Percentiles rank a stretch among this genome's conserved stretches.
Conservation (phyloP, 192 early-diverging fungal species). For the Backusella luteola region DNA sequence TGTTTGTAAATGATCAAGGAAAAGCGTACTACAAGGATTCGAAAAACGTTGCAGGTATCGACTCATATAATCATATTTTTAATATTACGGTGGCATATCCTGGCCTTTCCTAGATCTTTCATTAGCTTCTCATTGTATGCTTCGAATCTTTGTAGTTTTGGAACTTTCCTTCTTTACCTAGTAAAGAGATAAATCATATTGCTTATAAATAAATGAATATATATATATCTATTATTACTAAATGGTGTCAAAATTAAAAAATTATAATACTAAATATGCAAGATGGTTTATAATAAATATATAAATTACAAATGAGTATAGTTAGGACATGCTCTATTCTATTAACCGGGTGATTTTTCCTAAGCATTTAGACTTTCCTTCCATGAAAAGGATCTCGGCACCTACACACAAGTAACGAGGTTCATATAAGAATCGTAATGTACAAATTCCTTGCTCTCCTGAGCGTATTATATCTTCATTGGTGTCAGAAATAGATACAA, state of each 20-base stretch:
- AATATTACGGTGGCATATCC: background rate
- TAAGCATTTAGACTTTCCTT: constrained; percentile 66
- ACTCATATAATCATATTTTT: background rate
- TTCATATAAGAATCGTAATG: constrained; percentile 58
- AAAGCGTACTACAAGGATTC: background rate
- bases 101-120: background rate
- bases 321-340: background rate
- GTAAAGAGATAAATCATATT: background rate
- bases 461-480: constrained; percentile 14
- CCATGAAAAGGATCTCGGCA: constrained; percentile 58
- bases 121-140: background rate
- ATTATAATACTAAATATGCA: background rate
- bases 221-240: background rate
- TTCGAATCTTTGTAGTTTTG: background rate
- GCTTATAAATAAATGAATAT: background rate
- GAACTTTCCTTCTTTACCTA: background rate
- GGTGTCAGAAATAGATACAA: constrained; percentile 34
- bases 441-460: constrained; percentile 49
- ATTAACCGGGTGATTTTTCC: constrained; percentile 56
- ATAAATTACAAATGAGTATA: background rate
- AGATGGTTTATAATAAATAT: background rate
- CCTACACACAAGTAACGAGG: constrained; percentile 61
- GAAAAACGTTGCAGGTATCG: background rate
- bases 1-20: background rate
- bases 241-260: background rate